These are phyloP conservation scores for Mollisiaceae sp. DNA, from an alignment of 2,329 filamentous ascomycete genomes.

Conservation along the genomic window DNA sequence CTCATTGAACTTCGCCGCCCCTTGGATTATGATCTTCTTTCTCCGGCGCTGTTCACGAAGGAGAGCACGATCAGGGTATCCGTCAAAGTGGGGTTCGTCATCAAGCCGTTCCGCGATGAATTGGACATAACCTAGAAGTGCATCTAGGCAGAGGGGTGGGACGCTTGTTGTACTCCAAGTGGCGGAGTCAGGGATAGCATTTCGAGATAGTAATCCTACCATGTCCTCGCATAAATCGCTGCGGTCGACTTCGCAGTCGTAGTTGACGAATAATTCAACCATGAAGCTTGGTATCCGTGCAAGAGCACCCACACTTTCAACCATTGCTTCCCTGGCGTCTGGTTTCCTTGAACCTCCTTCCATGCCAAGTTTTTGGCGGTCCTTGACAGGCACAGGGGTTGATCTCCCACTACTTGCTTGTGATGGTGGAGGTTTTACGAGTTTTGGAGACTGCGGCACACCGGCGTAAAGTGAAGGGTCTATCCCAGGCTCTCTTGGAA, in stretches of 20 bases:
- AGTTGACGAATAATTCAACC: conserved; percentile 95
- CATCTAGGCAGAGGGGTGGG: conserved; percentile 90
- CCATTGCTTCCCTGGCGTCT: conserved; percentile 96
- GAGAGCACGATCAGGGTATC: conserved; percentile 66
- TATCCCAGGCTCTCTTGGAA: conserved; percentile 87
- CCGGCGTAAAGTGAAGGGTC: conserved; percentile 91
- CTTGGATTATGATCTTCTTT: conserved; percentile 89
- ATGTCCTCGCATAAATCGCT: conserved; percentile 94
- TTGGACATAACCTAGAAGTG: conserved; percentile 87
- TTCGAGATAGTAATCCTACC: conserved; percentile 88
- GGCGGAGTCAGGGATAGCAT: conserved; percentile 94
- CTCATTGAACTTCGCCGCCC: conserved; percentile 92
- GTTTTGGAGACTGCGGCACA: conserved; percentile 87
- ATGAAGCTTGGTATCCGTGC: conserved; percentile 94
- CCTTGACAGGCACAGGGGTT: conserved; percentile 89
- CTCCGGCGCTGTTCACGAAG: conserved; percentile 75
- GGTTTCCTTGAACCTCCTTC: conserved; percentile 92
- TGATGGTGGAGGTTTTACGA: conserved; percentile 79
- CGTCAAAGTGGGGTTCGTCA: conserved; percentile 66
- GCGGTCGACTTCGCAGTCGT: conserved; percentile 92
- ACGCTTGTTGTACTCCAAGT: conserved; percentile 99
- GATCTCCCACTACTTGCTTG: conserved; percentile 79
- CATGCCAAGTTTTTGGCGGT: conserved; percentile 88
- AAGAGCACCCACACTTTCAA: conserved; percentile 91
- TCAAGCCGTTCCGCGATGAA: conserved; percentile 88